These are phyloP conservation scores for Xylaria curta DNA, from an alignment of 495 filamentous ascomycete species.

Conservation along the genomic window DNA sequence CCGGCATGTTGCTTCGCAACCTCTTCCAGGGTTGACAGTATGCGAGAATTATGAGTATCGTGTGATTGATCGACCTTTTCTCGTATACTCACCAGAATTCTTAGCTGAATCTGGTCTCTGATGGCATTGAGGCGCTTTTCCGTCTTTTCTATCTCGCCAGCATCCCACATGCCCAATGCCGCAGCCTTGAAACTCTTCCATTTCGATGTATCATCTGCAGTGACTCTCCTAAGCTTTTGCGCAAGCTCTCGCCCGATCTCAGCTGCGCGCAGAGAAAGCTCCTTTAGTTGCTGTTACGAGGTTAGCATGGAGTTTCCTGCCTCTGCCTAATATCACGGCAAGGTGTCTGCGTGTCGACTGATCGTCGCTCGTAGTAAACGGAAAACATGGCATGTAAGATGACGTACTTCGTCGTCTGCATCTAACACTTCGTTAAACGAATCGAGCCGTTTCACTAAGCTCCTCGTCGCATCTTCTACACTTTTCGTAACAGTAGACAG, in stretches of 20 bases:
- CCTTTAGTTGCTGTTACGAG: not conserved
- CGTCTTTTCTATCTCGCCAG: constrained; percentile 18
- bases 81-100: constrained; percentile 20
- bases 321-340: not conserved
- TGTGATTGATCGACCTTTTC: constrained; percentile 6
- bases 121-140: constrained; percentile 24
- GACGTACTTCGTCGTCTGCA: constrained; percentile 11
- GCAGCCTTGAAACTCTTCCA: constrained; percentile 10
- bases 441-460: constrained; percentile 9
- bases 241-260: constrained; percentile 23
- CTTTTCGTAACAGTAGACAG: constrained; percentile 10
- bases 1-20: not conserved
- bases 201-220: constrained; percentile 1
- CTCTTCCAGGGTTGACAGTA: constrained; percentile 2
- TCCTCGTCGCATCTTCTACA: constrained; percentile 21
- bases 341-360: not conserved
- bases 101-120: constrained; percentile 23
- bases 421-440: not conserved
- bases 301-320: not conserved
- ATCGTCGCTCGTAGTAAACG: not conserved
- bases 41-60: not conserved
- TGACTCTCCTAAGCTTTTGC: not conserved
- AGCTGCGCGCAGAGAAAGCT: constrained; percentile 7
- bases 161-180: constrained; percentile 21
- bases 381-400: not conserved